phyloP scores from a whole-genome alignment of 164 flowering plant genomes.

The Nymphaea colorata region DNA sequence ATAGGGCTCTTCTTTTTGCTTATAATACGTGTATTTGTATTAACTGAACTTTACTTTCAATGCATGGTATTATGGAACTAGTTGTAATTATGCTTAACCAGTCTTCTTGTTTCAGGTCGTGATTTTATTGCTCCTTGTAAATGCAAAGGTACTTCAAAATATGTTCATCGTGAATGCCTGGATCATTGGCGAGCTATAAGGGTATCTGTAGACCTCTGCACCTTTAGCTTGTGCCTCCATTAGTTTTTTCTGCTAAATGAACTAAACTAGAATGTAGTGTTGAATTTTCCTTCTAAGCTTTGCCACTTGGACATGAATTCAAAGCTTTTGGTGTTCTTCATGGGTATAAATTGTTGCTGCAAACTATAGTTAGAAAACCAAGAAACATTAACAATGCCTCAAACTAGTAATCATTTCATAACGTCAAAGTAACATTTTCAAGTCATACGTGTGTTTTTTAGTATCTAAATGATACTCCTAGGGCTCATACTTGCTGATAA shows the following conservation, averaged over 20 bases:
- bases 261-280: not conserved
- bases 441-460: too few relatives aligned
- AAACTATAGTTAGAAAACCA: too few relatives aligned
- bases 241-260: not conserved
- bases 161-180: constrained; percentile 88
- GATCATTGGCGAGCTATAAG: constrained; percentile 93
- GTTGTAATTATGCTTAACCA: not conserved
- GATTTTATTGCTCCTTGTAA: constrained; percentile 98
- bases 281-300: too few relatives aligned
- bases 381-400: too few relatives aligned
- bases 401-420: too few relatives aligned
- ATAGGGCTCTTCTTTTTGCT: not conserved
- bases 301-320: too few relatives aligned
- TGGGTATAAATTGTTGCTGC: too few relatives aligned
- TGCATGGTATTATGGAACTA: not conserved
- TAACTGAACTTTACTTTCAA: not conserved
- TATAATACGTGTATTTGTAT: not conserved
- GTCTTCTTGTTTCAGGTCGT: constrained; percentile 42
- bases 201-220: constrained; percentile 26
- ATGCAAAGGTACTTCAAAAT: constrained; percentile 92
- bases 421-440: too few relatives aligned
- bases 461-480: too few relatives aligned
- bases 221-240: not conserved
- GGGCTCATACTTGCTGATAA: too few relatives aligned
- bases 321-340: too few relatives aligned